A percentile compares a stretch with the other conserved stretches of the same genome.
Evolutionary conservation across 2,329 filamentous ascomycete species (phyloP).

Genomic region (Fusarium foetens): DNA sequence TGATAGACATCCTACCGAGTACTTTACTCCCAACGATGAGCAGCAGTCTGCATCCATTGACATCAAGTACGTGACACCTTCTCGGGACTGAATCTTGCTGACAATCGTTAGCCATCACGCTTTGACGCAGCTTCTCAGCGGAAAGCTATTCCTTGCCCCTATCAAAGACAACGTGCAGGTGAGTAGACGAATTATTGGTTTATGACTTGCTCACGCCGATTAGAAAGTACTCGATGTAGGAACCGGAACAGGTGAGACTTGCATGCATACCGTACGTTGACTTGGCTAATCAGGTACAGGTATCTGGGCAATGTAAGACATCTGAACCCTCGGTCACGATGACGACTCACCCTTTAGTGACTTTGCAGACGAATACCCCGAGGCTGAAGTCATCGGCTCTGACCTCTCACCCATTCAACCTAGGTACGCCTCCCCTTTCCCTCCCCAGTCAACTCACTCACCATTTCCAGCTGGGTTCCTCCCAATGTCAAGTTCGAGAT

Average conservation of each 20-base stretch:
- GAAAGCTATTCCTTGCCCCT: constrained; percentile 35
- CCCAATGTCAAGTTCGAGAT: constrained; percentile 39
- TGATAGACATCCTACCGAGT: constrained; percentile 36
- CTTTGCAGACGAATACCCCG: constrained; percentile 36
- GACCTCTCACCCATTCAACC: constrained; percentile 39
- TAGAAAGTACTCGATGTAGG: constrained; percentile 40
- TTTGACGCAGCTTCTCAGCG: constrained; percentile 30
- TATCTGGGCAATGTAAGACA: constrained; percentile 40
- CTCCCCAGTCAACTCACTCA: neutral
- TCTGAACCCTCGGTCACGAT: rapidly evolving
- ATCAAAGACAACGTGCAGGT: constrained; percentile 32
- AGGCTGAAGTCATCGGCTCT: constrained; percentile 35
- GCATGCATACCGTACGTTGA: neutral
- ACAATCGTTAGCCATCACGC: constrained; percentile 32
- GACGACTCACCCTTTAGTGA: constrained; percentile 9
- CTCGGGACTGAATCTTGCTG: rapidly evolving
- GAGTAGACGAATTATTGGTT: neutral
- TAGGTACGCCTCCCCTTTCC: neutral
- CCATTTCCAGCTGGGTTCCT: constrained; percentile 21
- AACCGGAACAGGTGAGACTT: constrained; percentile 32
- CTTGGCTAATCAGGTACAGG: constrained; percentile 3
- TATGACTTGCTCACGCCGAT: neutral
- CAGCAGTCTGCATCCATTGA: constrained; percentile 41
- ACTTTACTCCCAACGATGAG: constrained; percentile 42
- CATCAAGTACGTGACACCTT: constrained; percentile 25